phyloP scores from a whole-genome alignment of 345 rosid species.

The Aegle marmelos region DNA sequence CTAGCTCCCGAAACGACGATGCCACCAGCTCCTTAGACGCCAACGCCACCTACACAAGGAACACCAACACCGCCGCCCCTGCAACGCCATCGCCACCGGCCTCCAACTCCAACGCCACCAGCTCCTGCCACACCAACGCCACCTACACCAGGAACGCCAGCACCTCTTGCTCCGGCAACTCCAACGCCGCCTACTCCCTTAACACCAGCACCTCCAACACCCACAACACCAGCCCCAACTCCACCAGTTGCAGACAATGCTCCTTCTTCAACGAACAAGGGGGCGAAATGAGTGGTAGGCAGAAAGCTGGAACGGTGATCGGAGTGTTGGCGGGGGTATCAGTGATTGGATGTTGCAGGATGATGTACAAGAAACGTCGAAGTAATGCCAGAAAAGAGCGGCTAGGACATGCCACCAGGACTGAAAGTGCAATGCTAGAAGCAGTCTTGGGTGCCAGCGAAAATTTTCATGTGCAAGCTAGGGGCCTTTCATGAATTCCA shows the following conservation, averaged over 20 bases:
- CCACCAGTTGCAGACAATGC: neutral
- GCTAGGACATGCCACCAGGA: neutral
- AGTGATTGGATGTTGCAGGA: neutral
- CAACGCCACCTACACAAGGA: neutral
- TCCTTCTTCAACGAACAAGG: neutral
- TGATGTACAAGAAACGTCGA: neutral
- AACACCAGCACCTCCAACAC: neutral
- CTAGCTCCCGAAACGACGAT: accelerated
- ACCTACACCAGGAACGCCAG: neutral
- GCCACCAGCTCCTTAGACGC: accelerated
- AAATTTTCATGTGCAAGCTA: neutral
- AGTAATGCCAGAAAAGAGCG: neutral
- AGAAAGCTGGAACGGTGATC: neutral
- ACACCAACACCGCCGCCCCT: neutral
- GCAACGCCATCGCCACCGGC: neutral
- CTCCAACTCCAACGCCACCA: neutral
- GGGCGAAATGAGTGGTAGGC: neutral
- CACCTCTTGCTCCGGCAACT: neutral
- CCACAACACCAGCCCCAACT: neutral
- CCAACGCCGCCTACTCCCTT: neutral
- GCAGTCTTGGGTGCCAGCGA: neutral
- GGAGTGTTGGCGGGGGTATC: neutral
- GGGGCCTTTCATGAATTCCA: neutral
- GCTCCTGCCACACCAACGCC: neutral
- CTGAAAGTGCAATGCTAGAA: neutral